phyloP scores from a whole-genome alignment of 352 stramenopile genomes.

The Phytophthora crassamura region DNA sequence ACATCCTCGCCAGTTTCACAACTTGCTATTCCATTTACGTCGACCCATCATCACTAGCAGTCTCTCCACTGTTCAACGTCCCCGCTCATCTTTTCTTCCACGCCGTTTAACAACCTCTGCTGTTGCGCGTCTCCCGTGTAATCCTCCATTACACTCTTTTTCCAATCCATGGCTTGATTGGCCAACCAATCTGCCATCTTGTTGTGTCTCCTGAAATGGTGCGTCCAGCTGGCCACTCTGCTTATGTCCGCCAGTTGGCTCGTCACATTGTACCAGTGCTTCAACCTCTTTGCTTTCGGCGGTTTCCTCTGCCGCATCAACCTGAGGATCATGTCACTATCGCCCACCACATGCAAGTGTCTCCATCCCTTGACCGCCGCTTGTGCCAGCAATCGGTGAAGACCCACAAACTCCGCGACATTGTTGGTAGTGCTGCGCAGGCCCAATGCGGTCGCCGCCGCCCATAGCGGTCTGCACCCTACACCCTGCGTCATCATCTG shows the following conservation, averaged over 20 bases:
- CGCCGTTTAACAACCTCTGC: no score
- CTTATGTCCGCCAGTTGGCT: background rate
- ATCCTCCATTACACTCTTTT: no score
- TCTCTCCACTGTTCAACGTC: no score
- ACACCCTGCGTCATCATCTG: no score
- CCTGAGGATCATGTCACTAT: constrained; percentile 2
- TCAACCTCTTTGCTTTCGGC: background rate
- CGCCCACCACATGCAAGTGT: background rate
- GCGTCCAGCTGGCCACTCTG: background rate
- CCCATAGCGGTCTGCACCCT: background rate
- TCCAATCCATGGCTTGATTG: constrained; percentile 8
- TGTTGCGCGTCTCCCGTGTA: no score
- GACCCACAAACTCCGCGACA: constrained; percentile 4
- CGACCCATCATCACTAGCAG: no score
- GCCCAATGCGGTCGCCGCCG: background rate
- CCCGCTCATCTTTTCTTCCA: no score
- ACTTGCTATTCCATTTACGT: no score
- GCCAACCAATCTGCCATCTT: constrained; percentile 5
- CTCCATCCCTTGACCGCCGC: background rate
- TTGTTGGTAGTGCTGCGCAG: background rate
- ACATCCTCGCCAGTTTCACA: no score
- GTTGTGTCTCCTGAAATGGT: constrained; percentile 7
- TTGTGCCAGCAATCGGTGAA: background rate
- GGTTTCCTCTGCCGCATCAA: background rate
- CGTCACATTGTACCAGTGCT: background rate